Percentiles rank a stretch among this genome's conserved stretches.
Conservation (phyloP, 495 filamentous ascomycete species). For the Hypoxylon subgilvum region DNA sequence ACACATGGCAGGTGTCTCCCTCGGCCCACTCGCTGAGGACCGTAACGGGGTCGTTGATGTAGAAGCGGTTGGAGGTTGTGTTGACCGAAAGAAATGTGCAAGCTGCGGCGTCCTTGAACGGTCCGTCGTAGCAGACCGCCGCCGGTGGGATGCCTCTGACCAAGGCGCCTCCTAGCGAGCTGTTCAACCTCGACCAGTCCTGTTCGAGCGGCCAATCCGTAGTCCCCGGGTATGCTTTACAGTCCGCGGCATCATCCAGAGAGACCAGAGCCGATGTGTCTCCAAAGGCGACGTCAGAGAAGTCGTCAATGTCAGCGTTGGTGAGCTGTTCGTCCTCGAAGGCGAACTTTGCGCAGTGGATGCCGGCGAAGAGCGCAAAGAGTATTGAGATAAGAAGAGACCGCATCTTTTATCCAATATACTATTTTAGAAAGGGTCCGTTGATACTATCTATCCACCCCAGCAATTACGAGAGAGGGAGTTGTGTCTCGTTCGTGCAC, state of each 20-base stretch:
- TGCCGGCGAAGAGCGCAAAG: slow-evolving; percentile 5
- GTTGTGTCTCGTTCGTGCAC: not conserved
- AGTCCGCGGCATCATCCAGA: slow-evolving; percentile 33
- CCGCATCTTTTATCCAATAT: slow-evolving; percentile 9
- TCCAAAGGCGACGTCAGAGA: slow-evolving; percentile 43
- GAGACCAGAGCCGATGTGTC: slow-evolving; percentile 13
- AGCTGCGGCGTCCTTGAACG: slow-evolving; percentile 49
- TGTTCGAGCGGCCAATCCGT: slow-evolving; percentile 50
- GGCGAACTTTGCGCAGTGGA: slow-evolving; percentile 39
- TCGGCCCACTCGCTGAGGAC: slow-evolving; percentile 47
- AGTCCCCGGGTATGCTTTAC: slow-evolving; percentile 59
- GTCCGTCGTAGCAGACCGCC: slow-evolving; percentile 58
- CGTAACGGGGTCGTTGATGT: slow-evolving; percentile 46
- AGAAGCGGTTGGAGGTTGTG: slow-evolving; percentile 38
- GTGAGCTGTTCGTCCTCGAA: slow-evolving; percentile 48
- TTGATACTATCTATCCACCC: not conserved
- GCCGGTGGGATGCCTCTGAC: slow-evolving; percentile 58
- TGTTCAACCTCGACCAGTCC: slow-evolving; percentile 55
- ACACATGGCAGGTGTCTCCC: slow-evolving; percentile 49
- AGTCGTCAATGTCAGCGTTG: slow-evolving; percentile 36
- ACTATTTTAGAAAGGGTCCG: not conserved
- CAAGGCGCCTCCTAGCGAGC: slow-evolving; percentile 52
- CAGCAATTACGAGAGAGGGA: not conserved
- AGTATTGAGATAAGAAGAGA: slow-evolving; percentile 1
- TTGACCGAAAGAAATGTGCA: slow-evolving; percentile 45